phyloP scores from a whole-genome alignment of 768 basidiomycete species.

The Suillus sp. region DNA sequence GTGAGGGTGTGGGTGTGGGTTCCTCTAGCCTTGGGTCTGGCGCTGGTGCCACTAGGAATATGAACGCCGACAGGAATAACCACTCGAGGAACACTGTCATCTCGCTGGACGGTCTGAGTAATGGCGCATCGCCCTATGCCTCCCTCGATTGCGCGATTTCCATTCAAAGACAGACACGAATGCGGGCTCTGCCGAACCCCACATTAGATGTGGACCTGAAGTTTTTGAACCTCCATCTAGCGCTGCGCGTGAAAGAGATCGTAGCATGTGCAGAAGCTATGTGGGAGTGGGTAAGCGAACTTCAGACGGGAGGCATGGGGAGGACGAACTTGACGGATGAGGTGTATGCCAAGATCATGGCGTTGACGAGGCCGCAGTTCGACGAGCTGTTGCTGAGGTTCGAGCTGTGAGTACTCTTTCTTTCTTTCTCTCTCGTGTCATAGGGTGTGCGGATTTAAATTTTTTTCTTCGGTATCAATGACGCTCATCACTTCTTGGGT shows the following conservation, averaged over 20 bases:
- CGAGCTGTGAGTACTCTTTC: slow-evolving; percentile 53
- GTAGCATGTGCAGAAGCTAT: slow-evolving; percentile 72
- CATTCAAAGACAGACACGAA: slow-evolving; percentile 14
- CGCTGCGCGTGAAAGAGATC: slow-evolving; percentile 61
- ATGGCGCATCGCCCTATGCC: slow-evolving; percentile 47
- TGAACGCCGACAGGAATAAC: background rate
- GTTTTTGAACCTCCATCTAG: slow-evolving; percentile 64
- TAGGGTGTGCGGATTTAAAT: background rate
- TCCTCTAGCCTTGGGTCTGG: background rate
- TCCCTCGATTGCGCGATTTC: slow-evolving; percentile 47
- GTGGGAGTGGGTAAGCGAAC: slow-evolving; percentile 74
- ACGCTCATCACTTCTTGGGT: background rate
- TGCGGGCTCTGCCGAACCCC: slow-evolving; percentile 48
- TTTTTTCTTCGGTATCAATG: background rate
- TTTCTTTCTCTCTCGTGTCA: background rate
- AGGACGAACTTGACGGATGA: slow-evolving; percentile 11
- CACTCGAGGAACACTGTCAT: background rate
- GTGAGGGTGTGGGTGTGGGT: background rate
- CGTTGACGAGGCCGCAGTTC: slow-evolving; percentile 62
- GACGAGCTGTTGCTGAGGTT: slow-evolving; percentile 59
- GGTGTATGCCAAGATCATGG: slow-evolving; percentile 38
- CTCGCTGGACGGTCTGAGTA: slow-evolving; percentile 38
- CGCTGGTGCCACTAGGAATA: background rate
- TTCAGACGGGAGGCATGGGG: slow-evolving; percentile 38
- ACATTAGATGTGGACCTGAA: slow-evolving; percentile 57